Conservation (phyloP, 768 basidiomycete species). For the Baorangia bicolor region DNA sequence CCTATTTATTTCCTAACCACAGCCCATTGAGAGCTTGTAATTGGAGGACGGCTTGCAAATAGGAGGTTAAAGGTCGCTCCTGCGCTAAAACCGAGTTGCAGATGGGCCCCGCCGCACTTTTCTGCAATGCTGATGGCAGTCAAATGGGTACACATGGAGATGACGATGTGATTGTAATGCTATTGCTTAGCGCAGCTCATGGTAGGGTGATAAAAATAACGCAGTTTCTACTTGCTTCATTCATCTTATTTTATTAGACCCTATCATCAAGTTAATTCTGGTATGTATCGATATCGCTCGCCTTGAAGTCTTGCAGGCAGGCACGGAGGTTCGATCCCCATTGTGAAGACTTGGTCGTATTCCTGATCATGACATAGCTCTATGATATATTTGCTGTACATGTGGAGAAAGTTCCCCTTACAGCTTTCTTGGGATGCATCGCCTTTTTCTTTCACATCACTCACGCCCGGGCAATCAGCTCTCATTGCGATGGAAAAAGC, state of each 20-base stretch:
- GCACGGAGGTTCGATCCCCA: not conserved
- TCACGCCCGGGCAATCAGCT: not conserved
- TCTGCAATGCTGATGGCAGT: too few species aligned
- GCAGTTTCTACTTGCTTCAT: not conserved
- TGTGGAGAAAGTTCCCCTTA: too few species aligned
- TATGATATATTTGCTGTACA: too few species aligned
- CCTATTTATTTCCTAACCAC: not conserved
- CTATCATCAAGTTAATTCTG: not conserved
- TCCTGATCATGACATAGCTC: not conserved
- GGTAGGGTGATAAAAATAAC: not conserved
- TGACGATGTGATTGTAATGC: not conserved
- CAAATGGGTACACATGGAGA: not conserved
- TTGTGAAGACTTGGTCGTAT: not conserved
- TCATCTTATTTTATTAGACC: not conserved
- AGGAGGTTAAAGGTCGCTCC: not conserved
- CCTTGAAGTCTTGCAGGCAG: not conserved
- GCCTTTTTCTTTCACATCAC: not conserved
- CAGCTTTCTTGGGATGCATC: not conserved
- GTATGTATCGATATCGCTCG: too few species aligned
- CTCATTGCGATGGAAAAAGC: not conserved
- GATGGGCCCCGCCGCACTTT: not conserved
- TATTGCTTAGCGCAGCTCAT: not conserved
- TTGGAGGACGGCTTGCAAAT: not conserved
- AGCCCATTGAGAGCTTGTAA: not conserved
- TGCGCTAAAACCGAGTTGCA: not conserved